phyloP scores from a whole-genome alignment of 2,329 filamentous ascomycete species.

The Davidsoniella virescens region DNA sequence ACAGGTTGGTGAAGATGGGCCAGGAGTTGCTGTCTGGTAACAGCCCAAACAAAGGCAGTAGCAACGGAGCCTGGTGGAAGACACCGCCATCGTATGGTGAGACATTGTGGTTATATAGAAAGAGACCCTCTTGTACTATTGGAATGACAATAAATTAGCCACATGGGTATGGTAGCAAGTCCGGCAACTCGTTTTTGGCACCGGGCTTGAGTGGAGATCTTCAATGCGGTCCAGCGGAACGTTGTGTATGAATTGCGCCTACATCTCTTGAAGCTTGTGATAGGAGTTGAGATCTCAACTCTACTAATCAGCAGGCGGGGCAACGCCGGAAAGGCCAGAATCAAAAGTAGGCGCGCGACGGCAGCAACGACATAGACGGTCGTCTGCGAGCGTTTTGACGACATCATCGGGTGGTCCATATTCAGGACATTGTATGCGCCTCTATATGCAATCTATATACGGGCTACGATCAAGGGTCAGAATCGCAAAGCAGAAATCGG shows the following conservation, averaged over 20 bases:
- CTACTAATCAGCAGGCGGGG: slow-evolving; percentile 75
- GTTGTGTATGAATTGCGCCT: slow-evolving; percentile 23
- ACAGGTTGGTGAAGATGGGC: slow-evolving; percentile 58
- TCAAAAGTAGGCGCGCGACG: slow-evolving; percentile 62
- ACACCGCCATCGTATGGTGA: slow-evolving; percentile 93
- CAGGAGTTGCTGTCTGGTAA: slow-evolving; percentile 53
- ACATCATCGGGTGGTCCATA: slow-evolving; percentile 10
- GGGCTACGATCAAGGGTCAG: no score
- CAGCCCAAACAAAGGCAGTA: slow-evolving; percentile 81
- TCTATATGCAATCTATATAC: no score
- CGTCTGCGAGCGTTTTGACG: slow-evolving; percentile 10
- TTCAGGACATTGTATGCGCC: slow-evolving; percentile 11
- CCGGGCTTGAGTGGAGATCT: slow-evolving; percentile 1
- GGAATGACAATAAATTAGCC: slow-evolving; percentile 1
- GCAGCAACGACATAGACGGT: slow-evolving; percentile 59
- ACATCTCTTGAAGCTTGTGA: slow-evolving; percentile 97
- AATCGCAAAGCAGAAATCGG: no score
- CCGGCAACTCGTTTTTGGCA: background rate
- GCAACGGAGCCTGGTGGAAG: slow-evolving; percentile 65
- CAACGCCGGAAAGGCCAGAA: slow-evolving; percentile 64
- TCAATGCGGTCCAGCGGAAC: background rate
- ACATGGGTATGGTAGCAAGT: background rate
- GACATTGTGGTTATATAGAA: slow-evolving; percentile 89
- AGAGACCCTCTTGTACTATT: slow-evolving; percentile 85
- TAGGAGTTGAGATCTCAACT: slow-evolving; percentile 91